phyloP scores from a whole-genome alignment of 2,329 filamentous ascomycete genomes.

The Pseudogymnoascus sp. region DNA sequence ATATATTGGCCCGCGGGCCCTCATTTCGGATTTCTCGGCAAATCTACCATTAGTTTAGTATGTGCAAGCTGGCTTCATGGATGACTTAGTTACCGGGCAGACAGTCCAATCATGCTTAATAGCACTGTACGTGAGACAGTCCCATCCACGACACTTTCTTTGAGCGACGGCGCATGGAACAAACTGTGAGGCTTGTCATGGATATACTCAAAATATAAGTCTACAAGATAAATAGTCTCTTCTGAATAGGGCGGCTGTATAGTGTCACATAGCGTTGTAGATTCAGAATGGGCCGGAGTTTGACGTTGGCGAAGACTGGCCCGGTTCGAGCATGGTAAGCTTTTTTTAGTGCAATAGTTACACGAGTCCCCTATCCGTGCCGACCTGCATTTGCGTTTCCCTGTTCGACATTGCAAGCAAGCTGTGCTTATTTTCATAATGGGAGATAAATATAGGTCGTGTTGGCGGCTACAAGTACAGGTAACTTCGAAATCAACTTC shows the following conservation, averaged over 20 bases:
- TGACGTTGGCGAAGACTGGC: not conserved
- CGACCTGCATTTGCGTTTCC: not conserved
- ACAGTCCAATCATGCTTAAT: constrained; percentile 20
- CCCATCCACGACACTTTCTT: constrained; percentile 12
- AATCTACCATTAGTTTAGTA: constrained; percentile 13
- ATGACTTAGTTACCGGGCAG: constrained; percentile 16
- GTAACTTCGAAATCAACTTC: not conserved
- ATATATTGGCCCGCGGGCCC: constrained; percentile 14
- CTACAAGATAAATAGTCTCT: constrained; percentile 12
- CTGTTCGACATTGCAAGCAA: not conserved
- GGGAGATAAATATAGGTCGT: not conserved
- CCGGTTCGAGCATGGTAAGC: not conserved
- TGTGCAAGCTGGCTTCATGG: not conserved
- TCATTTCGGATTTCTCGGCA: constrained; percentile 15
- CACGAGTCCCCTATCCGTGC: not conserved
- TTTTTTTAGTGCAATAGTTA: not conserved
- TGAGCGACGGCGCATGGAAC: constrained; percentile 23
- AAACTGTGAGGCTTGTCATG: constrained; percentile 23
- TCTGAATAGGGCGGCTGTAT: not conserved
- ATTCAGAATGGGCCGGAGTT: not conserved
- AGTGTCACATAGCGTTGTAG: not conserved
- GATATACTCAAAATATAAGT: constrained; percentile 21
- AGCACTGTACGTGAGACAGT: constrained; percentile 17
- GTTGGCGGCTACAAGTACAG: not conserved
- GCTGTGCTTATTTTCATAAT: not conserved